Conservation (phyloP, 2,329 filamentous ascomycete species). For the Penicillium italicum region DNA sequence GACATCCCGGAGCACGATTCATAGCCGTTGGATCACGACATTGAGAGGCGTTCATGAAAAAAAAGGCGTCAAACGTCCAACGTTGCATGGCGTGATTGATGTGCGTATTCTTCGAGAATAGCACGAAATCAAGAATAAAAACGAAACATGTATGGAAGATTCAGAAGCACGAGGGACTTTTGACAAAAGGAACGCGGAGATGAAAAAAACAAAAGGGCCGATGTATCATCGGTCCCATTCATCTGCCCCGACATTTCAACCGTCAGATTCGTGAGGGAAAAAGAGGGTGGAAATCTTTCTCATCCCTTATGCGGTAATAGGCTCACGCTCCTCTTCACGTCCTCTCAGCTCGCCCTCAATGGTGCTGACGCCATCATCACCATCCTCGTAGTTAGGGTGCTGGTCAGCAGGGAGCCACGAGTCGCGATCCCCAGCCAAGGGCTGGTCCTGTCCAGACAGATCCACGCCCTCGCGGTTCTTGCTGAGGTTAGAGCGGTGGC, state of each 20-base stretch:
- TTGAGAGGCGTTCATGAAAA: not conserved
- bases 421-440: slow-evolving; percentile 71
- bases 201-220: not conserved
- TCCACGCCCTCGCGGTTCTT: slow-evolving; percentile 71
- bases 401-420: slow-evolving; percentile 74
- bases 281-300: not conserved
- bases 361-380: slow-evolving; percentile 36
- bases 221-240: not conserved
- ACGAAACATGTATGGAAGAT: not conserved
- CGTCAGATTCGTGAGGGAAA: slow-evolving; percentile 14
- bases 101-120: not conserved
- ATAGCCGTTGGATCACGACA: slow-evolving; percentile 17
- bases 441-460: slow-evolving; percentile 75
- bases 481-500: slow-evolving; percentile 69
- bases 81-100: slow-evolving; percentile 2
- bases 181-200: not conserved
- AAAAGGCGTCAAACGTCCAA: not conserved
- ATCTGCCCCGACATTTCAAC: not conserved
- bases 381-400: slow-evolving; percentile 48
- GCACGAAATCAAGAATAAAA: not conserved
- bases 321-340: slow-evolving; percentile 36
- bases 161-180: not conserved
- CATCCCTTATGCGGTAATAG: slow-evolving; percentile 21
- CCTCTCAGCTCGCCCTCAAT: slow-evolving; percentile 35
- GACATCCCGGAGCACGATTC: slow-evolving; percentile 12